Conservation (phyloP, 139 green algal genomes). For the Protoeuglena noctilucae region DNA sequence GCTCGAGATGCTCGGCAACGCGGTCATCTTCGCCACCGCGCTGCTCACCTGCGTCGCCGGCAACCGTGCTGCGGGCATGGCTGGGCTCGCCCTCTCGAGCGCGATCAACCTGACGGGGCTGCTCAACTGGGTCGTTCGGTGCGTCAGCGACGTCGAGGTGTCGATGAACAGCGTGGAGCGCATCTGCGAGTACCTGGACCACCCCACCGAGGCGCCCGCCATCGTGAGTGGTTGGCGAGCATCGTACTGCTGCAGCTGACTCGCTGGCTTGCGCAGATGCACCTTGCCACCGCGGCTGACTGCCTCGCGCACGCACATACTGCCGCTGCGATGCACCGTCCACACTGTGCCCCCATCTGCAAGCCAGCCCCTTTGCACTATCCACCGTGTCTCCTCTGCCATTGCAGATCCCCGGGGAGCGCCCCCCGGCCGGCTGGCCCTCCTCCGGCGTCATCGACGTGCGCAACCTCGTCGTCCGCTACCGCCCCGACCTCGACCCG, state of each 20-base stretch:
- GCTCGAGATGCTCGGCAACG: slow-evolving; percentile 60
- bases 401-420: neutral
- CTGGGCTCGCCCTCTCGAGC: slow-evolving; percentile 47
- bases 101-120: slow-evolving; percentile 72
- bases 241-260: no score
- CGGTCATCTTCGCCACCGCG: slow-evolving; percentile 37
- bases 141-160: slow-evolving; percentile 12
- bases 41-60: slow-evolving; percentile 33
- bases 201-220: slow-evolving; percentile 18
- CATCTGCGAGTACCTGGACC: slow-evolving; percentile 45
- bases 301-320: no score
- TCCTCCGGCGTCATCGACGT: slow-evolving; percentile 38
- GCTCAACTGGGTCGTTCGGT: slow-evolving; percentile 69
- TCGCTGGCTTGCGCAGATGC: no score
- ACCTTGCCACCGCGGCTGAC: no score
- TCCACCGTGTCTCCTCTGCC: no score
- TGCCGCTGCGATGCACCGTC: no score
- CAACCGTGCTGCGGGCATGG: slow-evolving; percentile 30
- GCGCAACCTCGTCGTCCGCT: slow-evolving; percentile 57
- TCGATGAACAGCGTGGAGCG: slow-evolving; percentile 85
- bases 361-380: no score
- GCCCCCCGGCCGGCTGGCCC: slow-evolving; percentile 28
- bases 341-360: neutral
- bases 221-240: no score
- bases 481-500: slow-evolving; percentile 60